Evolutionary conservation across 345 rosid species (phyloP).

Genomic region (Mangifera indica): DNA sequence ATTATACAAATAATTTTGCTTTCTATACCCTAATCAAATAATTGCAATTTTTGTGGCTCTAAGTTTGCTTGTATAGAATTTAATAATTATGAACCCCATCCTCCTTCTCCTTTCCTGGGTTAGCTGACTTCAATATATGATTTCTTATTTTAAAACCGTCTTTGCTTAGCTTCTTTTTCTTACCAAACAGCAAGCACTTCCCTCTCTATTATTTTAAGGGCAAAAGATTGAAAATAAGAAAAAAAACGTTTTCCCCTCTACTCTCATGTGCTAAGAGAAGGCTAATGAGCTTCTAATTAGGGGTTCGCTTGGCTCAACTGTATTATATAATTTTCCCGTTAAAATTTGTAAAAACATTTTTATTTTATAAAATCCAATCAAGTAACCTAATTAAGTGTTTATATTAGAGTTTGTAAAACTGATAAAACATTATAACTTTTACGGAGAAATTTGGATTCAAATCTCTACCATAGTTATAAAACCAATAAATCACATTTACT

Average conservation of each 20-base stretch:
- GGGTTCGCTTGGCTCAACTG: too few species aligned
- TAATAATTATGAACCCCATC: background rate
- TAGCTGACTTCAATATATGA: constrained; percentile 18
- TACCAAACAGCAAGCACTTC: constrained; percentile 16
- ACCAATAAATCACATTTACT: too few species aligned
- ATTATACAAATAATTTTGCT: too few species aligned
- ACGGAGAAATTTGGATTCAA: too few species aligned
- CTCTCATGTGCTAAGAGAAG: constrained; percentile 4
- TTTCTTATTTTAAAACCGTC: background rate
- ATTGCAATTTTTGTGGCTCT: background rate
- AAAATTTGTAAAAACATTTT: too few species aligned
- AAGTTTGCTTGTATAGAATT: background rate
- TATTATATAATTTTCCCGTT: too few species aligned
- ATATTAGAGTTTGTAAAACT: too few species aligned
- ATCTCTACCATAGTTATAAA: too few species aligned
- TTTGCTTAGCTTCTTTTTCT: background rate
- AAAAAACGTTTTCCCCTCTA: background rate
- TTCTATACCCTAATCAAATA: background rate
- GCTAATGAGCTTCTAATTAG: background rate
- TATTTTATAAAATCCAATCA: too few species aligned
- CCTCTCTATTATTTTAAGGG: background rate
- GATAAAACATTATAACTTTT: too few species aligned
- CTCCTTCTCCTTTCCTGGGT: constrained; percentile 20
- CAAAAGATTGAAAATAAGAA: background rate
- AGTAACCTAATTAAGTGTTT: too few species aligned